Evolutionary conservation across 345 rosid species (phyloP), one percentile per base, ranked within the genome.

Genomic region (Capsella bursapastoris): DNA sequence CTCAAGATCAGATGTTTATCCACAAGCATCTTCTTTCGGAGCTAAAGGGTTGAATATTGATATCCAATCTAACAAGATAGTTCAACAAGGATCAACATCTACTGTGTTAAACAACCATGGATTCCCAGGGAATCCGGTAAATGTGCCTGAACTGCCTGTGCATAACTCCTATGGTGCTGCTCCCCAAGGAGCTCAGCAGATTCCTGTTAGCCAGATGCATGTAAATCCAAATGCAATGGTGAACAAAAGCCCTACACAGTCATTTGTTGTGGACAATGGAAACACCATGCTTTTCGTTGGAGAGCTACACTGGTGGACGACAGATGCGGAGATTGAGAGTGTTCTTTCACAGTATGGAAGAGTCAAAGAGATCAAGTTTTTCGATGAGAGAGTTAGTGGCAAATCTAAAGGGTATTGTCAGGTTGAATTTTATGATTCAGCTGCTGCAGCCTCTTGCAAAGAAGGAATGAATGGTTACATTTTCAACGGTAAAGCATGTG

Each of bases 401-500:
- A 90, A 90, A 81, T 90, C 97, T 48, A 90, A 90, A 84, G 97
- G 97, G 16, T 90, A 87, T 78, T 90, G 97, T 76, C 97, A 90
- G 80, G 89, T 90, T 77, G 97, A 90, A 31, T 90, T 89, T 63
- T 88, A 83, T 78, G 97, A 90, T 16, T 55, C 88, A 55, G 50
- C 76, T 74, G 90, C 92, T 70, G 90, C 90, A 1, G 82, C 92
- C 15, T 77, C 90, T 49, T 90, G 97, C 82, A 89, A 90, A 86
- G 94, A 88, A 80, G 87, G 92, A 78, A 88, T 90, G 97, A 81
- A 87, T 76, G 92, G 90, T 7, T 75, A 70, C 81, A 44, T 77
- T 74, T 88, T 90, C 78, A 90, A 88, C 14, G 97, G 97, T 18
- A 84, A 89, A 63, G 84, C 97, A 53, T 89, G 97, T 76, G 88